phyloP scores from a whole-genome alignment of 2,329 filamentous ascomycete genomes.

The Colletotrichum sp. region DNA sequence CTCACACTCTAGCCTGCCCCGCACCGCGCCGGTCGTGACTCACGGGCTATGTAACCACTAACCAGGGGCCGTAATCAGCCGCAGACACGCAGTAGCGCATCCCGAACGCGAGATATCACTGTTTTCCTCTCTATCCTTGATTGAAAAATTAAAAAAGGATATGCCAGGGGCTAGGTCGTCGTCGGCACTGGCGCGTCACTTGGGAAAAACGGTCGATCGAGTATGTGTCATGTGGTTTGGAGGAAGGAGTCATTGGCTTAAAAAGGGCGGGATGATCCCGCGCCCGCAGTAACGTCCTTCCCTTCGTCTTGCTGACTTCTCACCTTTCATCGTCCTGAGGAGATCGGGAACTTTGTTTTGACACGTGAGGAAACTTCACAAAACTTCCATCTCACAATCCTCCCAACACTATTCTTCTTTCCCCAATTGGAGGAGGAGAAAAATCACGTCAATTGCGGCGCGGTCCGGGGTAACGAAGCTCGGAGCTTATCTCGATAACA shows the following conservation, averaged over 20 bases:
- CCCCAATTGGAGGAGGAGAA: background rate
- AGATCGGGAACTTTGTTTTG: background rate
- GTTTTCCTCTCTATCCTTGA: background rate
- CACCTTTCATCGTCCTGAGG: background rate
- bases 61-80: background rate
- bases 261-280: slow-evolving; percentile 10
- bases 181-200: background rate
- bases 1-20: background rate
- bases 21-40: slow-evolving; percentile 25
- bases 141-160: background rate
- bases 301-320: slow-evolving; percentile 1
- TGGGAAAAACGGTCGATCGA: background rate
- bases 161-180: background rate
- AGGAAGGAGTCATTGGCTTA: background rate
- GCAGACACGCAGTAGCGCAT: background rate
- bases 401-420: background rate
- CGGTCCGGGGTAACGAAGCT: background rate
- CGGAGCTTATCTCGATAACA: background rate
- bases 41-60: slow-evolving; percentile 20
- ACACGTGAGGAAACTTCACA: background rate
- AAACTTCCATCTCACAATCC: background rate
- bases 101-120: background rate
- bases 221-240: background rate
- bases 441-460: background rate
- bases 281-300: background rate